Conservation (phyloP, 129 eudicot genomes). For the Tanacetum coccineum region DNA sequence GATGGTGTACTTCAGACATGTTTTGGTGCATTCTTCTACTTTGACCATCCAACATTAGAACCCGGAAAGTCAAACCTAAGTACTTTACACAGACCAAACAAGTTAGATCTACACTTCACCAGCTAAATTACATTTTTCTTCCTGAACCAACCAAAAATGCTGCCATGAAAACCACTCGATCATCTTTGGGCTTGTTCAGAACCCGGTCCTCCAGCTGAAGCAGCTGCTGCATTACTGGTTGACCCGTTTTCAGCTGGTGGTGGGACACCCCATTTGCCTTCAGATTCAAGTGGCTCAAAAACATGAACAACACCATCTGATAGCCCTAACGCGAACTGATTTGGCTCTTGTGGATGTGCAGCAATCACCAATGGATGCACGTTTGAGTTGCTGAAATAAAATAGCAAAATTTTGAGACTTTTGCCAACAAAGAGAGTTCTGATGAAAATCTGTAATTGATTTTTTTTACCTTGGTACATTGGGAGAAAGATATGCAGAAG, state of each 20-base stretch:
- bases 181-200: conserved; percentile 31
- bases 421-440: neutral
- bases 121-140: conserved; percentile 24
- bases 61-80: conserved; percentile 18
- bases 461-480: conserved; percentile 53
- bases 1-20: neutral
- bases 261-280: conserved; percentile 42
- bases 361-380: conserved; percentile 51
- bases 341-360: conserved; percentile 60
- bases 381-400: conserved; percentile 19
- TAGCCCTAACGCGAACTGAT: conserved; percentile 53
- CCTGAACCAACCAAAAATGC: conserved; percentile 16
- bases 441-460: neutral
- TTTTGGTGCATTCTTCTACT: conserved; percentile 9
- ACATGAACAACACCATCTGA: conserved; percentile 50
- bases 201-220: conserved; percentile 28
- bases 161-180: conserved; percentile 13
- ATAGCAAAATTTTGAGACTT: neutral
- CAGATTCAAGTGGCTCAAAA: conserved; percentile 45
- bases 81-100: conserved; percentile 32
- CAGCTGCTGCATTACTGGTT: conserved; percentile 17
- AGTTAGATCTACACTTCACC: conserved; percentile 30
- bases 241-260: conserved; percentile 39
- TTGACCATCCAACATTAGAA: conserved; percentile 17
- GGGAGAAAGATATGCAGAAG: conserved; percentile 71